Conservation (phyloP, 345 rosid genomes). For the Reutealis trisperma region DNA sequence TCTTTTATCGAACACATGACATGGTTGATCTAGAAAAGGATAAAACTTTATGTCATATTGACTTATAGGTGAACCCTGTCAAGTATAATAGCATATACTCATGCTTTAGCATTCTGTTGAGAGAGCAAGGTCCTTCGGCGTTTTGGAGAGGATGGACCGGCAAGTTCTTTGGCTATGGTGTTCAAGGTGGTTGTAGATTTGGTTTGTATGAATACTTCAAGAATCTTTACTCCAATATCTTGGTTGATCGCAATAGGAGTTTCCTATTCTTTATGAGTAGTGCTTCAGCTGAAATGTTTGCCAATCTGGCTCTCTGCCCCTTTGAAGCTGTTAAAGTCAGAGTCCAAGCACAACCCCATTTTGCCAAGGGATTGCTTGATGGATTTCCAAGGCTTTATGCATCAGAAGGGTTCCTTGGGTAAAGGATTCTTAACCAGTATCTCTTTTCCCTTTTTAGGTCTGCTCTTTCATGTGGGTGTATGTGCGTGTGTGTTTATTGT, state of each 20-base stretch:
- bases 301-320: constrained; percentile 60
- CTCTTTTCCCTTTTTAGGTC: background rate
- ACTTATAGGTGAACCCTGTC: constrained; percentile 52
- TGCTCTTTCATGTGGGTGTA: background rate
- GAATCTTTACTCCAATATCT: constrained; percentile 45
- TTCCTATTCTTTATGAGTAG: constrained; percentile 61
- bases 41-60: background rate
- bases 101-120: constrained; percentile 46
- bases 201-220: constrained; percentile 63
- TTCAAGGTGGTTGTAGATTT: constrained; percentile 66
- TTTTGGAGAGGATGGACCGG: constrained; percentile 72
- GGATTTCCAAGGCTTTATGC: constrained; percentile 57
- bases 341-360: constrained; percentile 60
- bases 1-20: constrained; percentile 5
- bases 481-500: background rate
- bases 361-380: constrained; percentile 60
- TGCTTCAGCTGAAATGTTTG: constrained; percentile 65
- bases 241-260: constrained; percentile 45
- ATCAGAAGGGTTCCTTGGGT: constrained; percentile 60
- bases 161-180: constrained; percentile 63
- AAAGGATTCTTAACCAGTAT: background rate
- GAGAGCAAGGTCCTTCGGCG: constrained; percentile 52
- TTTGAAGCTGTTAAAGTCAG: constrained; percentile 64
- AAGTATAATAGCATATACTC: constrained; percentile 51
- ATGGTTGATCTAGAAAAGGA: too few relatives aligned